These are phyloP conservation scores for Termitomyces eurrhizus DNA, from an alignment of 768 basidiomycete genomes.

Conservation along the genomic window DNA sequence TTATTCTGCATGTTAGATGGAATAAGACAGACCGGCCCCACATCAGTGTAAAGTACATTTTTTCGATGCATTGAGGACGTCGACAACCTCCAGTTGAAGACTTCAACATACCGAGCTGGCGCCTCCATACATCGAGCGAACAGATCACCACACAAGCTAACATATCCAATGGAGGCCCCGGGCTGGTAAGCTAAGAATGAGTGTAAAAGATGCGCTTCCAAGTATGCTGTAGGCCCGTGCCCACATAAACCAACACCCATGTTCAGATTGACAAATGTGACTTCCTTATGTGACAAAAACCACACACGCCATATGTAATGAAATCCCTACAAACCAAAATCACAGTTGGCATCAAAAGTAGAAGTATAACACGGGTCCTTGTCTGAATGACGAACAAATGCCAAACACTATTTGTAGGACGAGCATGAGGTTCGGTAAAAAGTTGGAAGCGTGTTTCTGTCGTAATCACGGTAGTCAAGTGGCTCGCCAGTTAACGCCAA, in stretches of 20 bases:
- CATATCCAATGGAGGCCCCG: background rate
- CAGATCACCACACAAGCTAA: background rate
- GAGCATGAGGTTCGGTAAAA: background rate
- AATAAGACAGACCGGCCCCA: background rate
- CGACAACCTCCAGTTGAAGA: background rate
- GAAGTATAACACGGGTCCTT: background rate
- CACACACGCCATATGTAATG: too few species aligned
- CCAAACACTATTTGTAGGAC: background rate
- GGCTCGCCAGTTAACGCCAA: background rate
- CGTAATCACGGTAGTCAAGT: background rate
- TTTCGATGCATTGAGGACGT: background rate
- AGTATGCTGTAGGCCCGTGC: background rate
- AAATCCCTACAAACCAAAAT: background rate
- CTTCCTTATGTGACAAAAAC: too few species aligned
- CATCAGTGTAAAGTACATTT: background rate
- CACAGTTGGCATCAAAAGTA: background rate
- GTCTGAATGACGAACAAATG: too few species aligned
- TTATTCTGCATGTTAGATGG: background rate
- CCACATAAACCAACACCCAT: background rate
- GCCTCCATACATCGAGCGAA: background rate
- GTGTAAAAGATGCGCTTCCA: background rate
- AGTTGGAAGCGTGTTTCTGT: background rate
- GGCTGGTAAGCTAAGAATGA: background rate
- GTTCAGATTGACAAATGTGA: too few species aligned
- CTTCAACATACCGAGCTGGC: background rate